Conservation (phyloP, 2,329 filamentous ascomycete species). For the Mariannaea sp. region DNA sequence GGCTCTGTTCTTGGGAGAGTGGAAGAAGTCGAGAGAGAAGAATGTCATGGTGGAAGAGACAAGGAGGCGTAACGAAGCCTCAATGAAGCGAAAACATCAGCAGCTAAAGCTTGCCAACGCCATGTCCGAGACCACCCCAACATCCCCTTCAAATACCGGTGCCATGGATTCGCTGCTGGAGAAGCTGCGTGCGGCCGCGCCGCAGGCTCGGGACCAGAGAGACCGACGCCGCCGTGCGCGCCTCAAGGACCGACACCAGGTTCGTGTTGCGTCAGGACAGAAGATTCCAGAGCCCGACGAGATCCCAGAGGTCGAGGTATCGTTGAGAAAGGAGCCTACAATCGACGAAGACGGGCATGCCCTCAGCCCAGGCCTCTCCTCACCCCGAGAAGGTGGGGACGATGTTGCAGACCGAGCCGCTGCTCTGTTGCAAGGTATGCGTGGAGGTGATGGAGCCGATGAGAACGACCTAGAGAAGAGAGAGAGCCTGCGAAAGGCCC, state of each 20-base stretch:
- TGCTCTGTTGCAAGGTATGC: conserved; percentile 80
- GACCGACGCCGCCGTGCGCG: conserved; percentile 85
- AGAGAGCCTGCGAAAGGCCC: conserved; percentile 63
- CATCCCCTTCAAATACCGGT: conserved; percentile 75
- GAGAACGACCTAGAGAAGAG: conserved; percentile 56
- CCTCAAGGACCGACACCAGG: conserved; percentile 88
- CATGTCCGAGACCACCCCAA: conserved; percentile 54
- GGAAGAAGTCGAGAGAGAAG: conserved; percentile 96
- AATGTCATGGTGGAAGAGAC: conserved; percentile 83
- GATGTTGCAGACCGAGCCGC: conserved; percentile 87
- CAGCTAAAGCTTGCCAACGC: conserved; percentile 65
- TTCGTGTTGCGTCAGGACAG: conserved; percentile 86
- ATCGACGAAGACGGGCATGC: conserved; percentile 56
- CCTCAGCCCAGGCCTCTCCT: conserved; percentile 56
- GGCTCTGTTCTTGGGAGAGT: conserved; percentile 86
- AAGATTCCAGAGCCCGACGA: conserved; percentile 75
- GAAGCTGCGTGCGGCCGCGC: conserved; percentile 91
- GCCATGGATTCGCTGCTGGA: conserved; percentile 96
- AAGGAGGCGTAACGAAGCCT: conserved; percentile 83
- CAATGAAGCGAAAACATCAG: conserved; percentile 88
- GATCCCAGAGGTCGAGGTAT: conserved; percentile 59
- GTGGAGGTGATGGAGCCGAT: conserved; percentile 65
- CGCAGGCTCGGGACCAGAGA: conserved; percentile 85
- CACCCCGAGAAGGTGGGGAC: conserved; percentile 58
- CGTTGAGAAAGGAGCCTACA: conserved; percentile 42